Evolutionary conservation across 495 filamentous ascomycete species (phyloP).

Genomic region (Aspergillus indologenus): DNA sequence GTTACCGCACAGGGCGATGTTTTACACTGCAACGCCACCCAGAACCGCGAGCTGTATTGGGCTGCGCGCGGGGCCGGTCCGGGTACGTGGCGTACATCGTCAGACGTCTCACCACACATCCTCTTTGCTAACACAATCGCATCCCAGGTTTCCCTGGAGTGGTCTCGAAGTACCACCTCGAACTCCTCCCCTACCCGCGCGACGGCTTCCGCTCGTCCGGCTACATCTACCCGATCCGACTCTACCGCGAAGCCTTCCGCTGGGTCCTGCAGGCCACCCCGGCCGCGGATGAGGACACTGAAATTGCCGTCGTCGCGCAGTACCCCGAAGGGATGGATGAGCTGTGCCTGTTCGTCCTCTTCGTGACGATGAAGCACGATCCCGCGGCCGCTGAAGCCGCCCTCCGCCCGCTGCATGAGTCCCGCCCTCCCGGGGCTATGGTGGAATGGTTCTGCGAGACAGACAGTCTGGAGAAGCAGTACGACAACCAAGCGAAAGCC

Average conservation of each 20-base stretch:
- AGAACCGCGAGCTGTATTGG: conserved; percentile 50
- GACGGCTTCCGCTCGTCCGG: conserved; percentile 37
- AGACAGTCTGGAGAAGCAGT: conserved; percentile 41
- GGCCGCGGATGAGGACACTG: conserved; percentile 36
- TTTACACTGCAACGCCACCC: conserved; percentile 35
- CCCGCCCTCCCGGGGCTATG: conserved; percentile 29
- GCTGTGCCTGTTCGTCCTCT: conserved; percentile 34
- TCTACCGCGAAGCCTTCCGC: conserved; percentile 39
- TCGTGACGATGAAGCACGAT: conserved; percentile 40
- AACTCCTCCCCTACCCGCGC: conserved; percentile 25
- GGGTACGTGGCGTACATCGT: conserved; percentile 19
- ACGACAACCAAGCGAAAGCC: conserved; percentile 33
- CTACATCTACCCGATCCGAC: conserved; percentile 42
- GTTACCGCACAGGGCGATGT: conserved; percentile 43
- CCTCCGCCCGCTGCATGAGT: conserved; percentile 32
- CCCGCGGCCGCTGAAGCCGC: conserved; percentile 30
- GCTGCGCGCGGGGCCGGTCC: conserved; percentile 51
- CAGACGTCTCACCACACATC: too few relatives aligned
- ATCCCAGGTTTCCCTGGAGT: conserved; percentile 49
- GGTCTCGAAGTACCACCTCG: conserved; percentile 46
- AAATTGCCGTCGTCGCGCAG: conserved; percentile 39
- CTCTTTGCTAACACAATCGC: too few relatives aligned
- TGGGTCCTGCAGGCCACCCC: conserved; percentile 41
- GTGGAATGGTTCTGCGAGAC: conserved; percentile 31
- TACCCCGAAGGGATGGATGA: conserved; percentile 26